Evolutionary conservation across 768 basidiomycete species (phyloP).

Genomic region (Kwoniella europaea): DNA sequence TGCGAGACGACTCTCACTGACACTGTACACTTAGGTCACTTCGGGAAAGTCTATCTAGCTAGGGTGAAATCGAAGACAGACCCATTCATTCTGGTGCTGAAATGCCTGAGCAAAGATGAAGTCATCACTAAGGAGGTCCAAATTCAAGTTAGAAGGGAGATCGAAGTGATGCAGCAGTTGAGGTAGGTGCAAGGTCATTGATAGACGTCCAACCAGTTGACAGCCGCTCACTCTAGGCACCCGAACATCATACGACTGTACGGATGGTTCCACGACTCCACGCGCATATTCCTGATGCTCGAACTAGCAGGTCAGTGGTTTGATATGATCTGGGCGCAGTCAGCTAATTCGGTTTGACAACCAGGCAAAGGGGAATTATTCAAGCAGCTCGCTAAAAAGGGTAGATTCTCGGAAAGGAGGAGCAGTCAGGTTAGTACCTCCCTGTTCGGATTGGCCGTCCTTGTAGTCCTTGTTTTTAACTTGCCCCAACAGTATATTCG

Average conservation of each 20-base stretch:
- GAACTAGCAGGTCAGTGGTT: slow-evolving; percentile 87
- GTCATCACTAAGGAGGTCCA: slow-evolving; percentile 86
- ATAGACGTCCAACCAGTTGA: no score
- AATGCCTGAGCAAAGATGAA: slow-evolving; percentile 95
- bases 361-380: slow-evolving; percentile 77
- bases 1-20: slow-evolving; percentile 66
- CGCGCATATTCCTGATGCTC: slow-evolving; percentile 96
- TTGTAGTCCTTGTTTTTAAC: neutral
- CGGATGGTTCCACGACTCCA: slow-evolving; percentile 97
- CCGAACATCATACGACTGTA: slow-evolving; percentile 91
- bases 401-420: slow-evolving; percentile 84
- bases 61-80: slow-evolving; percentile 81
- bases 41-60: slow-evolving; percentile 98
- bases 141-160: slow-evolving; percentile 94
- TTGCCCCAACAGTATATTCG: slow-evolving; percentile 75
- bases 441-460: neutral
- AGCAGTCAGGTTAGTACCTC: slow-evolving; percentile 64
- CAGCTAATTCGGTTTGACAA: slow-evolving; percentile 11
- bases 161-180: slow-evolving; percentile 71
- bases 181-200: slow-evolving; percentile 22
- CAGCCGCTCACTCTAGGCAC: slow-evolving; percentile 63
- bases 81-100: slow-evolving; percentile 87
- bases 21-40: slow-evolving; percentile 76
- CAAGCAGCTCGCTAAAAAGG: slow-evolving; percentile 85
- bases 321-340: neutral